Percentiles rank a stretch among this genome's conserved stretches.
These are phyloP conservation scores for Kluyveromyces lactis DNA, from an alignment of 805 yeast genomes.

Conservation along the genomic window DNA sequence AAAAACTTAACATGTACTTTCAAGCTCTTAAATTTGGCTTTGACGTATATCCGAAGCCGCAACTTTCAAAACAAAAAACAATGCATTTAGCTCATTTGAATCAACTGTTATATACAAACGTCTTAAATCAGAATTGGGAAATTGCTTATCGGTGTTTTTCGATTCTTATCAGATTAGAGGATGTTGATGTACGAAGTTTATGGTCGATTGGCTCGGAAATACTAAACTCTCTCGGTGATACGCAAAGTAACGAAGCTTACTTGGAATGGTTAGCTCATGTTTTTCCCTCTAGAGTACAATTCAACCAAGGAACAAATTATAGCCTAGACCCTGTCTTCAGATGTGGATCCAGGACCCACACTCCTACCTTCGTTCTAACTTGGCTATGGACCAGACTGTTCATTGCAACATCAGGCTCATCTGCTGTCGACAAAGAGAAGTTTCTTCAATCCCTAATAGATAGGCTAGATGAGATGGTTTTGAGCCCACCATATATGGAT, in stretches of 20 bases:
- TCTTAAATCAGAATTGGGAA: constrained; percentile 45
- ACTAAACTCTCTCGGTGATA: constrained; percentile 21
- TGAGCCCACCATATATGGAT: constrained; percentile 28
- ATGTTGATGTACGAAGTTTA: constrained; percentile 44
- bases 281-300: constrained; percentile 17
- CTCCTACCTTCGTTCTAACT: constrained; percentile 21
- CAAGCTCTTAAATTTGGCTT: constrained; percentile 16
- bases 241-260: constrained; percentile 13
- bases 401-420: not conserved
- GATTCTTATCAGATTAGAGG: constrained; percentile 39
- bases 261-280: constrained; percentile 24
- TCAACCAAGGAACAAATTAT: constrained; percentile 18
- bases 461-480: constrained; percentile 20
- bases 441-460: constrained; percentile 16
- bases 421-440: constrained; percentile 3
- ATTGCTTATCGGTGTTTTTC: constrained; percentile 46
- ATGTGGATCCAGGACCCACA: constrained; percentile 23
- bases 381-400: constrained; percentile 23
- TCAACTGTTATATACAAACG: constrained; percentile 40
- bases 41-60: constrained; percentile 8
- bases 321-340: constrained; percentile 23
- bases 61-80: constrained; percentile 10
- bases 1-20: constrained; percentile 9
- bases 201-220: constrained; percentile 64
- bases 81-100: constrained; percentile 27